A percentile compares a stretch with the other conserved stretches of the same genome.
Conservation (phyloP, 805 yeast genomes). For the Candida berthetii region DNA sequence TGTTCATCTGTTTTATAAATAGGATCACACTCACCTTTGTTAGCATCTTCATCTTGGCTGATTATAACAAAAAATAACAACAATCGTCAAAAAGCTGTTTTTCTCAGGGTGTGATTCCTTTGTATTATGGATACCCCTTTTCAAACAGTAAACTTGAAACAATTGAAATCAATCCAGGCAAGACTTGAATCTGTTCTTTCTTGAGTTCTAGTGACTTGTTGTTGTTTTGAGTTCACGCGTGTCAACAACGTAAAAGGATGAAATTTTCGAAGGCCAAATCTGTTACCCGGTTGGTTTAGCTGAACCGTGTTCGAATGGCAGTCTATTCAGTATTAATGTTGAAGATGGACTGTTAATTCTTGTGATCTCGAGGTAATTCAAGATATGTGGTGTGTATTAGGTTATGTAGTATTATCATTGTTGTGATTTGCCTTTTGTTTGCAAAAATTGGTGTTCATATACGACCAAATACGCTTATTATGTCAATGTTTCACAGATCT, state of each 20-base stretch:
- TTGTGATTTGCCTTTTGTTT: no score
- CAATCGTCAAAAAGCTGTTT: no score
- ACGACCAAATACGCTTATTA: no score
- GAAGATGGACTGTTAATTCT: no score
- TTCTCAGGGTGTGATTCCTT: no score
- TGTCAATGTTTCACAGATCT: no score
- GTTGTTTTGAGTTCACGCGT: not conserved
- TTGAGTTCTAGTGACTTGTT: not conserved
- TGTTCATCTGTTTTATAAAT: conserved; percentile 1
- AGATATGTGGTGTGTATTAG: no score
- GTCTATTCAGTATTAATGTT: not conserved
- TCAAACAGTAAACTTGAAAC: not conserved
- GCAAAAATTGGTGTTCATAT: no score
- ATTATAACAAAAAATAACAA: not conserved
- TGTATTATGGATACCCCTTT: no score
- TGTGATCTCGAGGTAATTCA: no score
- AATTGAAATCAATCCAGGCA: not conserved
- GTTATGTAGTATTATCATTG: no score
- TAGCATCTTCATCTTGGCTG: conserved; percentile 71
- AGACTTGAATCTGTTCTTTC: not conserved
- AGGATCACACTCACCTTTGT: conserved; percentile 47
- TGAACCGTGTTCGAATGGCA: not conserved
- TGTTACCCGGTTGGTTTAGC: not conserved
- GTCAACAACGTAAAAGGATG: not conserved
- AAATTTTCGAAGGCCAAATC: not conserved